These are phyloP conservation scores for Scedosporium minutisporum DNA, from an alignment of 2,329 filamentous ascomycete species.

Conservation along the genomic window DNA sequence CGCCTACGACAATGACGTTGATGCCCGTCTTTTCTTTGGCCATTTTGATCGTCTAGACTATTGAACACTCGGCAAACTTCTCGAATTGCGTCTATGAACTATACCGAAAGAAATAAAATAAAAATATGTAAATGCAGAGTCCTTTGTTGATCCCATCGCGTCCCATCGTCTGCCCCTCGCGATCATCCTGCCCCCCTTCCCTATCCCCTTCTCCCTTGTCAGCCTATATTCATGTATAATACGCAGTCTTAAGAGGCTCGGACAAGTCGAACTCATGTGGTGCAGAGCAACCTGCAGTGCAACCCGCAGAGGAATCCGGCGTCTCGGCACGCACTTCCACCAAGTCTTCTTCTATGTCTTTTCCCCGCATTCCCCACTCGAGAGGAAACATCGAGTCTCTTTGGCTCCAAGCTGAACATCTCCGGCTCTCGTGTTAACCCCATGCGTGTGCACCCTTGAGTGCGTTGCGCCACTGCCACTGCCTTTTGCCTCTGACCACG, in stretches of 20 bases:
- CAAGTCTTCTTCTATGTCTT: too few relatives aligned
- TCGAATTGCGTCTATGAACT: background rate
- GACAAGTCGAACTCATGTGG: too few relatives aligned
- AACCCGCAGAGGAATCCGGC: too few relatives aligned
- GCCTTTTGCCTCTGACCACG: too few relatives aligned
- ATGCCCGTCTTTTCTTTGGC: constrained; percentile 4
- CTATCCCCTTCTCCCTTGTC: background rate
- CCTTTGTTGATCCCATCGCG: background rate
- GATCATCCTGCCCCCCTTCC: background rate
- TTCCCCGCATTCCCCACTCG: background rate
- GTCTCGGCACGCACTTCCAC: too few relatives aligned
- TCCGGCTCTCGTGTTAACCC: too few relatives aligned
- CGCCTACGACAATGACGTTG: constrained; percentile 7
- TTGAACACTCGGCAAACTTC: background rate
- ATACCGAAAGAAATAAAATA: background rate
- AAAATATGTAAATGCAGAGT: background rate
- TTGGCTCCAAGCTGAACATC: background rate
- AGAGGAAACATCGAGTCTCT: background rate
- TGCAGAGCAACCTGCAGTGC: too few relatives aligned
- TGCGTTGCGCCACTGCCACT: too few relatives aligned
- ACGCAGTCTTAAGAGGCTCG: background rate
- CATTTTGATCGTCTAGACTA: background rate
- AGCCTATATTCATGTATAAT: background rate
- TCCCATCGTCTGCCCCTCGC: background rate
- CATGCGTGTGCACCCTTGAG: too few relatives aligned